These are phyloP conservation scores for Coemansia sp. DNA, from an alignment of 192 early-diverging fungal species.

Conservation along the genomic window DNA sequence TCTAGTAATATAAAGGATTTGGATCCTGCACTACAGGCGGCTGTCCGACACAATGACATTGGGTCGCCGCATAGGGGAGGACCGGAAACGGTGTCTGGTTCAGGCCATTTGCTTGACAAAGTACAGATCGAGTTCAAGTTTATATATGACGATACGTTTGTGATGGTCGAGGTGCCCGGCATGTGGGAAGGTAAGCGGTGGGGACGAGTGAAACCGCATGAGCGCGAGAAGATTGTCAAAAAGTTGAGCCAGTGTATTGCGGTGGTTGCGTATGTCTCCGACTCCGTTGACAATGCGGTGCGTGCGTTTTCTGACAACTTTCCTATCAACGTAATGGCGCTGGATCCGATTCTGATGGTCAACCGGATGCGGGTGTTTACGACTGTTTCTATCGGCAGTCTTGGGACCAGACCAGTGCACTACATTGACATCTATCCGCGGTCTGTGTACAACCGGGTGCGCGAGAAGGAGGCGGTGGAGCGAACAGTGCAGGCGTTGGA, in stretches of 20 bases:
- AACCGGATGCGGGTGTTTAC: conserved; percentile 34
- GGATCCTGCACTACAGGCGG: conserved; percentile 55
- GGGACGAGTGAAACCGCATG: conserved; percentile 7
- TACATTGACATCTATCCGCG: conserved; percentile 42
- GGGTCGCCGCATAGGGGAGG: background rate
- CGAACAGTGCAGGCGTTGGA: conserved; percentile 18
- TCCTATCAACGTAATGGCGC: conserved; percentile 27
- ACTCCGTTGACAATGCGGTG: conserved; percentile 29
- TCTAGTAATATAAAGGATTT: conserved; percentile 18
- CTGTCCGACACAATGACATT: background rate
- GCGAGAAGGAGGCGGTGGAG: conserved; percentile 31
- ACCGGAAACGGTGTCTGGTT: background rate
- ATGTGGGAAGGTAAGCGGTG: conserved; percentile 32
- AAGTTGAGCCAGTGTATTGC: conserved; percentile 31
- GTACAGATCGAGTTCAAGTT: conserved; percentile 44
- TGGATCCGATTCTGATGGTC: conserved; percentile 39
- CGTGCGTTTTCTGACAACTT: conserved; percentile 32
- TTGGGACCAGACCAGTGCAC: conserved; percentile 28
- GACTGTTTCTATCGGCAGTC: conserved; percentile 29
- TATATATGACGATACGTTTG: conserved; percentile 28
- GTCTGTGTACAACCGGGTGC: conserved; percentile 33
- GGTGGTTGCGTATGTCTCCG: conserved; percentile 28
- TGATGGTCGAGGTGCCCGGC: conserved; percentile 20
- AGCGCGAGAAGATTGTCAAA: conserved; percentile 14
- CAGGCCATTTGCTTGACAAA: conserved; percentile 14